Evolutionary conservation across 2,329 filamentous ascomycete species (phyloP), one percentile per base, ranked within the genome.

Genomic region (Thielaviopsis populi): DNA sequence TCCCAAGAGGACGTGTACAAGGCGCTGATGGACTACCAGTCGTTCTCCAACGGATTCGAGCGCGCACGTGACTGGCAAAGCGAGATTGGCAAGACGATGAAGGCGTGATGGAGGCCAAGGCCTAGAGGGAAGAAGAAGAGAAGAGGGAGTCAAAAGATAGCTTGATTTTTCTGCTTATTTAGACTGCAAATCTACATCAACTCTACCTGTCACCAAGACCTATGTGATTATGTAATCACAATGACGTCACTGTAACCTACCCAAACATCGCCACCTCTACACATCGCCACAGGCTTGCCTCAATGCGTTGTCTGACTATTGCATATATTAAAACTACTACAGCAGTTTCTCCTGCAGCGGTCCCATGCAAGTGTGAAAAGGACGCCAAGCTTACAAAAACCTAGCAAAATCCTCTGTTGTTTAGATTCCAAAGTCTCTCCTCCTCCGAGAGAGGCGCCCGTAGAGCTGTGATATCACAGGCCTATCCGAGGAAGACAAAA

Each of bases 31-130:
- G 88, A 94, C 72, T 94, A 84, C 70, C 86, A 88, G 75, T 83
- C 79, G 15, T 79, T 83, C 67, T 78, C 80, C 43, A 91, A 92
- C 73, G 89, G 89, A 3, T 94, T 94, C 69, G 89, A 94, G 76
- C 79, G 88, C 67, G 88, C 88, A 0, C 80, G 83, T 68, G 82
- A 84, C 37, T 96, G 91, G 90, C 76, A 85, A 74, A 91, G 87
- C 71, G 87, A 95, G 76, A 95, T 96, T 80, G 89, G 88, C 43
- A 91, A 90, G 79, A 79, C 78, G 15, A 89, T 89, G 86, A 74
- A 71, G 43, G 30, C 50, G 15, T 54, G 27, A 54, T 17, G 24
- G 27, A 3, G 41, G 17, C 7, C 8, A 11, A n/a, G 4, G 41
- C 17, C 13, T 15, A 11, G 11, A 43, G 11, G 13, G 17, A 43